phyloP scores from a whole-genome alignment of 2,329 filamentous ascomycete genomes.

The Grosmannia clavigera region DNA sequence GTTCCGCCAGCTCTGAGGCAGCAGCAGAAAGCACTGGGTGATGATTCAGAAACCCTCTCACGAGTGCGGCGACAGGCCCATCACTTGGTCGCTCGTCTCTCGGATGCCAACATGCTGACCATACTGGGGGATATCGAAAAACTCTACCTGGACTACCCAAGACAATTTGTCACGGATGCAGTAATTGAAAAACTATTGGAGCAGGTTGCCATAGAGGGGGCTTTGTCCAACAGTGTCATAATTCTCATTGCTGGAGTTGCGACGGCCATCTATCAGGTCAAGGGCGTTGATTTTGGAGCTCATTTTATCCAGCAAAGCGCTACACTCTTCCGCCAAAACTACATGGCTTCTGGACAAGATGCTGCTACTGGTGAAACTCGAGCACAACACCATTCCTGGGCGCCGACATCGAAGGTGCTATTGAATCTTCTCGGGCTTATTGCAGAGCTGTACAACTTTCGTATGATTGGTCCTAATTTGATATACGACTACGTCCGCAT shows the following conservation, averaged over 20 bases:
- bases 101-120: constrained; percentile 76
- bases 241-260: constrained; percentile 85
- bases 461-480: constrained; percentile 69
- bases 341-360: constrained; percentile 25
- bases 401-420: constrained; percentile 40
- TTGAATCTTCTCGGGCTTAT: constrained; percentile 74
- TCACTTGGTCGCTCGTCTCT: constrained; percentile 83
- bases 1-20: constrained; percentile 74
- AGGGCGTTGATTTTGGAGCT: constrained; percentile 82
- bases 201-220: constrained; percentile 68
- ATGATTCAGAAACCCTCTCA: constrained; percentile 52
- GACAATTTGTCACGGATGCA: constrained; percentile 77
- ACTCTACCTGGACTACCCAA: constrained; percentile 70
- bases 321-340: constrained; percentile 53
- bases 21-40: constrained; percentile 17
- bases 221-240: constrained; percentile 75
- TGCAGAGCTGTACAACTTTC: constrained; percentile 83
- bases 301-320: constrained; percentile 55
- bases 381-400: constrained; percentile 8
- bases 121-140: constrained; percentile 74
- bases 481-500: constrained; percentile 84
- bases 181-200: constrained; percentile 66
- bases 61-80: constrained; percentile 71
- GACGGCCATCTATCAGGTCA: constrained; percentile 72
- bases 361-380: constrained; percentile 16